Base-by-base conservation (phyloP, 805 yeast species). In the Starmerella bombi region DNA sequence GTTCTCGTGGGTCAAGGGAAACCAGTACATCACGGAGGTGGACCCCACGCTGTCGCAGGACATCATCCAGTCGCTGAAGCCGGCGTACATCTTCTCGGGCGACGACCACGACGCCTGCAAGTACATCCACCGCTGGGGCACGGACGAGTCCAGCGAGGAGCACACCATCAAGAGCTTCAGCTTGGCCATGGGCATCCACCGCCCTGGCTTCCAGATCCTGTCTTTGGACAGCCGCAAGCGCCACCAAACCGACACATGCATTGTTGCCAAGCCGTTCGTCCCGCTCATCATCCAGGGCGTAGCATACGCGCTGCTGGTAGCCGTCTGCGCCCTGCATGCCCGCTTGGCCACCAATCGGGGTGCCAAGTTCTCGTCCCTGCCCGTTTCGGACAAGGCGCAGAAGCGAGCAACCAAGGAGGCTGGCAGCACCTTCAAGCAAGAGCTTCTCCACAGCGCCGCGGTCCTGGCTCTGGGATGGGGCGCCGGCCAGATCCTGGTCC, bases 91-190 rank as follows among this genome's bases (percentile, higher is more conserved):
- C 3, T 82, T 85, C 54, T 75, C 93, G 5, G 99, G 98, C 1
- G 99, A 91, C 58, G 98, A 91, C 58, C 99, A 91, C 62, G 98
- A 91, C 58, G 85, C 83, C 51, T 91, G 99, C 58, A 83, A 80
- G 49, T 69, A 79, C 23, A 61, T 62, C 17, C 96, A 88, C 56
- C 42, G 50, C 4, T 62, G 55, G 46, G 37, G 45, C n/a, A 32
- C 30, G 5, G 38, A 27, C 5, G 40, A 42, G 9, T 51, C 48
- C 2, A 66, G 74, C 3, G 77, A 77, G 38, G 98, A 91, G 57
- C 74, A 80, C 48, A 83, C 95, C 0, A 85, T 86, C 22, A 91
- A 91, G 59, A 75, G 93, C 3, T 74, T 80, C 38, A 79, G 95
- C 12, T 81, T 91, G 93, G 86, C 94, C 18, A 81, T 83, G 76